These are phyloP conservation scores for Musa balbisiana DNA, from an alignment of 202 grass and related monocot species.

Conservation along the genomic window DNA sequence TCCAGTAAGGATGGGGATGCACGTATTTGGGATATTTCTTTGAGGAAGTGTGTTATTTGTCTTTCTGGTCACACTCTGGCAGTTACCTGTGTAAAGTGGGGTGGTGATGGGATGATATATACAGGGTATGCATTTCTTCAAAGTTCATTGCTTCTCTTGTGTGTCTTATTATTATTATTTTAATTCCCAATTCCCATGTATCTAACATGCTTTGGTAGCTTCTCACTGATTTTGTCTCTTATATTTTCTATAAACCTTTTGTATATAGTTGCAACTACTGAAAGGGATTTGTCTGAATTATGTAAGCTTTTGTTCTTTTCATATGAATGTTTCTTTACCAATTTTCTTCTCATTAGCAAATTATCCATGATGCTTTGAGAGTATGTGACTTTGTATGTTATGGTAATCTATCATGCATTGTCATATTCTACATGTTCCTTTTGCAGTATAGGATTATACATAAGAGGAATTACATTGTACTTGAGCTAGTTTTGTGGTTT, in stretches of 20 bases:
- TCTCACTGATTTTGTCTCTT: background rate
- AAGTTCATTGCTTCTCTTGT: too few species aligned
- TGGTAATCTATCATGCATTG: background rate
- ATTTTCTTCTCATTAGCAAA: slow-evolving; percentile 2
- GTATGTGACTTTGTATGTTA: too few species aligned
- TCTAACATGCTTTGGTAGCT: background rate
- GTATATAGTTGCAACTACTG: background rate
- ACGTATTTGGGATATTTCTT: slow-evolving; percentile 74
- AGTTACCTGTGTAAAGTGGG: slow-evolving; percentile 97
- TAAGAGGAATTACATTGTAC: too few species aligned
- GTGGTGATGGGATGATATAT: slow-evolving; percentile 88
- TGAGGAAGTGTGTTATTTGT: slow-evolving; percentile 70
- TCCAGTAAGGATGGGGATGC: slow-evolving; percentile 98
- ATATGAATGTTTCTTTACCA: background rate
- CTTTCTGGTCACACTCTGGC: slow-evolving; percentile 84
- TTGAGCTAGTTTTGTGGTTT: too few species aligned
- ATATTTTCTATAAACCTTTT: background rate
- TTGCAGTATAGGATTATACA: too few species aligned
- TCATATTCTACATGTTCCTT: background rate
- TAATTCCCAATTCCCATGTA: too few species aligned
- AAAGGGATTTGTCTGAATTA: background rate
- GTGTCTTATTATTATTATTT: too few species aligned
- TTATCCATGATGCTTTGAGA: background rate
- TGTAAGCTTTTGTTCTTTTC: background rate
- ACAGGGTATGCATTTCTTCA: slow-evolving; percentile 57